Evolutionary conservation across 2,329 filamentous ascomycete species (phyloP).

Genomic region (Hymenoscyphus albidus): DNA sequence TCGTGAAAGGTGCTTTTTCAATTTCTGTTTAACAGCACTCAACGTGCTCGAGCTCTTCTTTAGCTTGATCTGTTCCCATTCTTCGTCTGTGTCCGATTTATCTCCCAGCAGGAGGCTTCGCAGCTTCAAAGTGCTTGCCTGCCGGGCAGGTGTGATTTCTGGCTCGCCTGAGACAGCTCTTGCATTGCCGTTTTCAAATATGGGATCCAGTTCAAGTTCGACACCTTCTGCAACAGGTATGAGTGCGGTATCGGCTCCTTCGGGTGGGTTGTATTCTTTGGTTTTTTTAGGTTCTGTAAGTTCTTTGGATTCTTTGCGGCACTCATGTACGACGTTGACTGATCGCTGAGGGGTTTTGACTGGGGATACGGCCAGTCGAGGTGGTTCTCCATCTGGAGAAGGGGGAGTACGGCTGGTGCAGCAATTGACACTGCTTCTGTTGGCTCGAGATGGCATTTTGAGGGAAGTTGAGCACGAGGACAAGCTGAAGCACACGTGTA

Average conservation of each 20-base stretch:
- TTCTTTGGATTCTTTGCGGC: neutral
- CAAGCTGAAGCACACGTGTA: neutral
- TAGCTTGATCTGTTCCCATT: constrained; percentile 43
- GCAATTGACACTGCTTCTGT: constrained; percentile 19
- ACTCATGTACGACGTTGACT: constrained; percentile 12
- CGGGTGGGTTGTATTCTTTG: neutral
- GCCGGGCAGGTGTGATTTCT: neutral
- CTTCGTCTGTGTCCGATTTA: constrained; percentile 21
- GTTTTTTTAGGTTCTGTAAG: too few relatives aligned
- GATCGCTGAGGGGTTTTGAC: constrained; percentile 8
- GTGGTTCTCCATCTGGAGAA: constrained; percentile 30
- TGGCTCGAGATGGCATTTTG: constrained; percentile 5
- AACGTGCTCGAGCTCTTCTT: constrained; percentile 41
- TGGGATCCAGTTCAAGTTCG: constrained; percentile 25
- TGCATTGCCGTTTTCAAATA: constrained; percentile 23
- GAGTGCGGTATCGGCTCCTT: constrained; percentile 13
- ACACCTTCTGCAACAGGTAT: constrained; percentile 18
- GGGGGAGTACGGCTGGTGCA: constrained; percentile 30
- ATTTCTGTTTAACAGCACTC: constrained; percentile 41
- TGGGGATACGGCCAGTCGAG: constrained; percentile 23
- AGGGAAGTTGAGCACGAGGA: neutral
- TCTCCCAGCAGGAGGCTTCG: constrained; percentile 17
- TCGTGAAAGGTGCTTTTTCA: constrained; percentile 42
- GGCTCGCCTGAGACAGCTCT: neutral
- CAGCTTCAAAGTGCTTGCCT: constrained; percentile 15